Percentiles rank a stretch among this genome's conserved stretches.
These are phyloP conservation scores for Berberis vulgaris DNA, from an alignment of 164 flowering plant species.

Conservation along the genomic window DNA sequence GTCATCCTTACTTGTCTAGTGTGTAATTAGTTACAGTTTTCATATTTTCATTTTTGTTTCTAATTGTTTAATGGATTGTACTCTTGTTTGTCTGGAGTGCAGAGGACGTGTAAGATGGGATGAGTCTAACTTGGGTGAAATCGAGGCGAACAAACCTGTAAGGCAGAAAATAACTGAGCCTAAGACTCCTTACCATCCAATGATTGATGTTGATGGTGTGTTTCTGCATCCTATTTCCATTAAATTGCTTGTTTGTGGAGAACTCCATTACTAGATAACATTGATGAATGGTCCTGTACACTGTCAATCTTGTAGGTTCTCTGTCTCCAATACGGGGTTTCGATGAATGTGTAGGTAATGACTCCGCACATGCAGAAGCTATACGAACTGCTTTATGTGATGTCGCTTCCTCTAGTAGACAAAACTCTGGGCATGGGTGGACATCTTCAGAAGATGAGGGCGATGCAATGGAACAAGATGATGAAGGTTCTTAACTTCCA, in stretches of 20 bases:
- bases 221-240: background rate
- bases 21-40: too few species aligned
- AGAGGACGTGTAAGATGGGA: slow-evolving; percentile 82
- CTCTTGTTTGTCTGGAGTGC: background rate
- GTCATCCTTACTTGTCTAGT: too few species aligned
- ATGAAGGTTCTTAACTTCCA: slow-evolving; percentile 34
- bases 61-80: too few species aligned
- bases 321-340: slow-evolving; percentile 50
- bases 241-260: background rate
- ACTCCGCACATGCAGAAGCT: slow-evolving; percentile 63
- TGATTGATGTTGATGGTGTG: slow-evolving; percentile 83
- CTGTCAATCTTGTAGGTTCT: slow-evolving; percentile 37
- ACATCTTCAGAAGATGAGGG: slow-evolving; percentile 92
- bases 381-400: slow-evolving; percentile 61
- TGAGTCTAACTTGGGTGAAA: slow-evolving; percentile 83
- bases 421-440: slow-evolving; percentile 45
- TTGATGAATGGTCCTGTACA: background rate
- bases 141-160: slow-evolving; percentile 90
- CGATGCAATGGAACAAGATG: slow-evolving; percentile 76
- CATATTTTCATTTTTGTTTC: background rate
- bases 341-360: slow-evolving; percentile 35
- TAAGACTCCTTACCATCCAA: slow-evolving; percentile 95
- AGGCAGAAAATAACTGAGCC: slow-evolving; percentile 99
- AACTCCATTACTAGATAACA: background rate
- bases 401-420: slow-evolving; percentile 66